A percentile compares a stretch with the other conserved stretches of the same genome.
Evolutionary conservation across 148 eudicot species (phyloP).

Genomic region (Agrostemma githago): DNA sequence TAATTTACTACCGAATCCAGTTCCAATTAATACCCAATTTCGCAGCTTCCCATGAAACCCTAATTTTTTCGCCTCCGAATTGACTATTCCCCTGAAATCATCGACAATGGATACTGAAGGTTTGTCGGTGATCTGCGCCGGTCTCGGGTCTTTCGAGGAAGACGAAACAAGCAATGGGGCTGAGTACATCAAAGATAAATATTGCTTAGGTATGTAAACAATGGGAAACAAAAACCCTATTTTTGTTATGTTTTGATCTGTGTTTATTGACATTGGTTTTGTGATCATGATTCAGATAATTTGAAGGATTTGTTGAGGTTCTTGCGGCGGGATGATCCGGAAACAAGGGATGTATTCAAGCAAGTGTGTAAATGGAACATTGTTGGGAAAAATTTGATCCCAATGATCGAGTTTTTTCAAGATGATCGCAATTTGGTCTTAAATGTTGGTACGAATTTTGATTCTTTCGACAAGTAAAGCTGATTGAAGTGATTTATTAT

Average conservation of each 20-base stretch:
- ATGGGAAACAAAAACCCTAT: constrained; percentile 4
- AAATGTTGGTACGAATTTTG: constrained; percentile 54
- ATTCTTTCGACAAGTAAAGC: background rate
- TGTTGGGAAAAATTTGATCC: constrained; percentile 78
- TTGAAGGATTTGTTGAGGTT: constrained; percentile 93
- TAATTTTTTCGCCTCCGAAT: constrained; percentile 23
- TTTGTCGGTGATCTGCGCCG: constrained; percentile 64
- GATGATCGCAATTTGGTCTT: constrained; percentile 70
- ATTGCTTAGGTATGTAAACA: constrained; percentile 49
- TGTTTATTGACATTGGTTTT: background rate
- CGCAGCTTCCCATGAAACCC: background rate
- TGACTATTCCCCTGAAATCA: background rate
- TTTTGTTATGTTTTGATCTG: background rate
- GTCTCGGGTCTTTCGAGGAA: constrained; percentile 62
- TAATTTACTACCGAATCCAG: background rate
- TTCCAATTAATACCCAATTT: background rate
- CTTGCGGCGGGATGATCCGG: constrained; percentile 85
- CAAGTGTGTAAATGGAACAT: constrained; percentile 92
- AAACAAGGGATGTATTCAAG: constrained; percentile 80
- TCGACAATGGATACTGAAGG: constrained; percentile 54
- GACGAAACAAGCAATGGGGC: constrained; percentile 50
- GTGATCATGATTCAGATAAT: constrained; percentile 52
- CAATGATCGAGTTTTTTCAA: constrained; percentile 73
- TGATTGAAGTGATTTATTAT: background rate
- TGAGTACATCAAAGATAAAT: constrained; percentile 49